Base-by-base conservation (phyloP, 352 stramenopile genomes). In the Globisporangium middletonii region DNA sequence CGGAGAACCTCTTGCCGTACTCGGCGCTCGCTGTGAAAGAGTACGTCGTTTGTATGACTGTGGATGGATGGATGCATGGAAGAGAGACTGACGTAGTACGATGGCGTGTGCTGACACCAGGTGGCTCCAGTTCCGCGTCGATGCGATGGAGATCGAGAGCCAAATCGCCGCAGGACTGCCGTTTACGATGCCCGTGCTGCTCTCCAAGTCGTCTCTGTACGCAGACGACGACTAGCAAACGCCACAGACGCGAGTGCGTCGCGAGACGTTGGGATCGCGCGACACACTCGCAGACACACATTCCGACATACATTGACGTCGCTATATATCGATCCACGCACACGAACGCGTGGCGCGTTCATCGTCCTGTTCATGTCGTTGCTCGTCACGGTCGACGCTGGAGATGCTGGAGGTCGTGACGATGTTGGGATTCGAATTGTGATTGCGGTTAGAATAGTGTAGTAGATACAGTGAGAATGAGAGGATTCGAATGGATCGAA, bases 131-230 rank as follows among this genome's bases (percentile, higher is more conserved):
- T 77, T 94, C 52, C 86, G 86, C 33, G 86, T 95, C 18, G 84
- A 90, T 57, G 79, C 76, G 23, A 83, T 95, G 71, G 86, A 95
- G 54, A 89, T 94, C 48, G 86, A 95, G 56, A 62, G 74, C 54
- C 89, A 89, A 66, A 90, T 95, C 60, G 82, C 86, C 38, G 68
- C 72, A 12, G 84, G 84, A 4, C 69, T 92, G 57, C 62, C 77
- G 8, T 92, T 95, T 65, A 73, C 83, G 55, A 88, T 95, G 76
- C 86, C 86, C 37, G 78, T 92, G 53, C 73, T 95, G 35, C 58
- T 95, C 35, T 92, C 83, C 62, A 95, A 95, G 68, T 92, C 85
- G 37, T 93, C 83, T 30, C 55, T 92, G 49, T 95, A 95, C 59
- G 79, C 79, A 4, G 85, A 95, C 54, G 85, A 93, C 62, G 83